phyloP scores from a whole-genome alignment of 495 filamentous ascomycete genomes.

The Rostrohypoxylon terebratum region DNA sequence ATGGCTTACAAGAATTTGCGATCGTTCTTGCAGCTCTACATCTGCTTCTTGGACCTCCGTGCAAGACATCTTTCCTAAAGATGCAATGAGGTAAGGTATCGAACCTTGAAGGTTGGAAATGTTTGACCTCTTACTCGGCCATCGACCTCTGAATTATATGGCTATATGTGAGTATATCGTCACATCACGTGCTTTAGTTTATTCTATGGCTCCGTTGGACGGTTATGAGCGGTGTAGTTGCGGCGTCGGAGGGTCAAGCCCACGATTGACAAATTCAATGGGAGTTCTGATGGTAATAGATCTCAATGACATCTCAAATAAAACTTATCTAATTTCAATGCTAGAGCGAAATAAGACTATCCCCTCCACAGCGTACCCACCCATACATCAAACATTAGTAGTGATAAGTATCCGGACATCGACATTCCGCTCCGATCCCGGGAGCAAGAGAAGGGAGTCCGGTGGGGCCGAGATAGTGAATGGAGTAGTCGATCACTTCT shows the following conservation, averaged over 20 bases:
- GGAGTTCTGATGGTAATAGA: neutral
- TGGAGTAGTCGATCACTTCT: constrained; percentile 15
- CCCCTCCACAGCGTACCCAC: neutral
- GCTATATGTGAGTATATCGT: constrained; percentile 2
- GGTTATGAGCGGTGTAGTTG: neutral
- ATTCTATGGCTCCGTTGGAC: neutral
- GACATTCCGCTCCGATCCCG: neutral
- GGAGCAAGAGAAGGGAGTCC: neutral
- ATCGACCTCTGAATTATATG: neutral
- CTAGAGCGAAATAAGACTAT: neutral
- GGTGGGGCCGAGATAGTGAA: neutral
- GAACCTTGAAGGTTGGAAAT: neutral
- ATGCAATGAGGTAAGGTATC: neutral
- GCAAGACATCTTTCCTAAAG: neutral
- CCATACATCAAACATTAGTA: neutral
- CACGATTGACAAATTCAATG: neutral
- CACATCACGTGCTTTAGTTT: neutral
- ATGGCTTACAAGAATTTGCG: neutral
- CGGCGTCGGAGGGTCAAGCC: neutral
- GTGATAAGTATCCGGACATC: neutral
- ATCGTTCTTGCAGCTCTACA: constrained; percentile 3
- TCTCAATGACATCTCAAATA: neutral
- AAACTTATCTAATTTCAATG: neutral
- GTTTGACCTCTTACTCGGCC: neutral
- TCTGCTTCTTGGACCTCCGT: neutral